Conservation (phyloP, 805 yeast genomes). For the Suhomyces kilbournensis region DNA sequence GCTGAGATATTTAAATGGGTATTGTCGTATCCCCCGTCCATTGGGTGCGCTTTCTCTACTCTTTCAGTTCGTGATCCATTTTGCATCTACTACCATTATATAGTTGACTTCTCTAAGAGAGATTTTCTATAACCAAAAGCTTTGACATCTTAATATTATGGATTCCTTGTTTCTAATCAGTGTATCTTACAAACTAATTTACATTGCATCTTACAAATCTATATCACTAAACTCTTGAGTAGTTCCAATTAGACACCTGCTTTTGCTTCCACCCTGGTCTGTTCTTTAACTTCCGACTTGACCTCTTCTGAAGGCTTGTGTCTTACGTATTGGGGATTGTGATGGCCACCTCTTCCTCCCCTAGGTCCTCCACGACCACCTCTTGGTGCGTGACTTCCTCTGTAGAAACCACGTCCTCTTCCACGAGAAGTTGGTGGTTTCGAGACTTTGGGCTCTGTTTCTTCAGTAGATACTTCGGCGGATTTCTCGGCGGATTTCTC, state of each 20-base stretch:
- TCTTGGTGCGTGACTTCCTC: not conserved
- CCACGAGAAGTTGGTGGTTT: slow-evolving; percentile 3
- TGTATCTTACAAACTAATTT: not conserved
- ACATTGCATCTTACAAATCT: slow-evolving; percentile 3
- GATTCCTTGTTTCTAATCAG: not conserved
- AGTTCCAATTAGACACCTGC: not conserved
- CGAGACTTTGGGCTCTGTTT: not conserved
- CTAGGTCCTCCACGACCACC: slow-evolving; percentile 13
- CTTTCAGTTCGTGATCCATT: not conserved
- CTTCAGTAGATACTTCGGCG: not conserved
- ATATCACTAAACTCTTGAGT: not conserved
- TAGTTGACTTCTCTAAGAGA: not conserved
- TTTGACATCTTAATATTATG: not conserved
- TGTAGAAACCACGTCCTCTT: slow-evolving; percentile 11
- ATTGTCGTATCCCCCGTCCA: too few relatives aligned
- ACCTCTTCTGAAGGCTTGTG: slow-evolving; percentile 7
- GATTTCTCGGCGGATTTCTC: not conserved
- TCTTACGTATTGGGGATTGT: slow-evolving; percentile 22
- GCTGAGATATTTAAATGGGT: too few relatives aligned
- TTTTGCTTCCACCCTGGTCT: not conserved
- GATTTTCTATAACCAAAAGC: not conserved
- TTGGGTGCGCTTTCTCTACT: not conserved
- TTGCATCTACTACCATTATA: not conserved
- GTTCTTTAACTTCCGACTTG: not conserved
- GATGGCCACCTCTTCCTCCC: slow-evolving; percentile 15